Conservation (phyloP, 805 yeast genomes). For the Candida patagonica region DNA sequence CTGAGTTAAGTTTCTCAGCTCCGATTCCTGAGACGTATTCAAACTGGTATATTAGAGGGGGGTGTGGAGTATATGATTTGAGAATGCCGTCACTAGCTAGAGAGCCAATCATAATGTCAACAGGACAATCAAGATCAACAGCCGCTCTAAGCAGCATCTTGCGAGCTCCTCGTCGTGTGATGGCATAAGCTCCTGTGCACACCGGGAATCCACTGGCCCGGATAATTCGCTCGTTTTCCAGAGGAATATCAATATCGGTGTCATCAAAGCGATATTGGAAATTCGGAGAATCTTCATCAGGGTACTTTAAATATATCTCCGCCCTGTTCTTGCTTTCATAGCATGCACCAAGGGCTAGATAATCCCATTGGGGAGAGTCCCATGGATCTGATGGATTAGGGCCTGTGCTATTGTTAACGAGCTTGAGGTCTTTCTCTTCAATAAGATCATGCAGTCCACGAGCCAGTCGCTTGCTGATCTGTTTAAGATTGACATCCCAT, state of each 20-base stretch:
- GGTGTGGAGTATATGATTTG: constrained; percentile 8
- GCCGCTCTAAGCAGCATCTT: constrained; percentile 8
- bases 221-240: constrained; percentile 6
- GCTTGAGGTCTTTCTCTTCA: neutral
- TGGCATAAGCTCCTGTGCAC: constrained; percentile 13
- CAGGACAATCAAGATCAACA: constrained; percentile 9
- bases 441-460: constrained; percentile 3
- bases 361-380: constrained; percentile 8
- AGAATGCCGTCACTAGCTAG: constrained; percentile 6
- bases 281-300: constrained; percentile 1
- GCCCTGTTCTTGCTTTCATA: neutral
- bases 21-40: constrained; percentile 9
- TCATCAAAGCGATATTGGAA: neutral
- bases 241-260: neutral
- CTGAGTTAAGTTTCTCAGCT: constrained; percentile 5
- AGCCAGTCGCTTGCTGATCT: constrained; percentile 4
- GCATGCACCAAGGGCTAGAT: constrained; percentile 8
- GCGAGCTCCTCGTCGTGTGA: constrained; percentile 9
- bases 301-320: constrained; percentile 2
- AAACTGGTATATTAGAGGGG: constrained; percentile 11
- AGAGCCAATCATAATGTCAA: constrained; percentile 8
- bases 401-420: neutral
- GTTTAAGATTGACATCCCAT: constrained; percentile 13
- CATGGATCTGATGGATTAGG: constrained; percentile 8
- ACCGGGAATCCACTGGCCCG: constrained; percentile 5